Base-by-base conservation (phyloP, 345 rosid genomes). In the Raphanus sativus region DNA sequence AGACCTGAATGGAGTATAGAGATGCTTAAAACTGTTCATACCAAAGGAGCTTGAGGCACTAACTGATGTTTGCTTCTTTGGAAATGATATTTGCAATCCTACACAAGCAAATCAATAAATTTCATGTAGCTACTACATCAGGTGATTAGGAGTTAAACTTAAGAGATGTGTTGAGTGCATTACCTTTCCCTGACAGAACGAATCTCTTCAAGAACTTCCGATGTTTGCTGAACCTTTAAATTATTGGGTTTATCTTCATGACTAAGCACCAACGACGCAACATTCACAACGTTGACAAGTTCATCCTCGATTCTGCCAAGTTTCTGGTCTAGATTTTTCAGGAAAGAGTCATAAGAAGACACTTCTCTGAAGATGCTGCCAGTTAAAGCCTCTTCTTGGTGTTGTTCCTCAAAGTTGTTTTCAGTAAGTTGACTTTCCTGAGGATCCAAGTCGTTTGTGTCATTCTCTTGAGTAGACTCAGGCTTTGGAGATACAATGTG, bases 401-500 rank as follows among this genome's bases (percentile, higher is more conserved):
- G 62, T 33, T 29, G 30, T 28, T 85, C 81, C 34, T 82, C 73
- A 50, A 32, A 58, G 11, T 70, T 82, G 70, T 73, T 62, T 29
- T 62, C 74, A 69, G 36, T 16, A 71, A 64, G 58, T 55, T 50
- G 55, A 58, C 24, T 76, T 6, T 74, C 80, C 58, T 75, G 65
- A 56, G 83, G 71, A 71, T 70, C 59, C 67, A 70, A 24, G 45
- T 45, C 62, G 3, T 17, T 4, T 40, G 30, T 17, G 60, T 81
- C 81, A 64, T 28, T 72, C 50, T 81, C 79, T 66, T 79, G 73
- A 29, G 62, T 15, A 60, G 79, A 76, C 59, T 76, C 81, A 26
- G 75, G 76, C 75, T 81, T 87, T 15, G 96, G 96, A 58, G 89
- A 84, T 85, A 94, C 75, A 60, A 90, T 88, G 45, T 83, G 90